Conservation (phyloP, 345 rosid species). For the Dipteronia sinensis region DNA sequence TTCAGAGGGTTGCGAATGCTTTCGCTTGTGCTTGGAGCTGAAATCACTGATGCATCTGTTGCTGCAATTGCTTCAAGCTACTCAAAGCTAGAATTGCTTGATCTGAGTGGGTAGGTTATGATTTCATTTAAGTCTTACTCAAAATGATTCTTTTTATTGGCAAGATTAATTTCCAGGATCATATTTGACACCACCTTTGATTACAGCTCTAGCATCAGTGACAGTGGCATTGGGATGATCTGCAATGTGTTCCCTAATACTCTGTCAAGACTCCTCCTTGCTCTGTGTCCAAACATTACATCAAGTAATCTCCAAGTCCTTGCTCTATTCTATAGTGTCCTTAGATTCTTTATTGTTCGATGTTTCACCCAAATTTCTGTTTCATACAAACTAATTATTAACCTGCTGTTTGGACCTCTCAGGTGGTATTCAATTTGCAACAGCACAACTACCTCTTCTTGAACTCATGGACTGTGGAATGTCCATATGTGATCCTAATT, state of each 20-base stretch:
- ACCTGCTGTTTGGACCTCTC: constrained; percentile 16
- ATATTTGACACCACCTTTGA: constrained; percentile 19
- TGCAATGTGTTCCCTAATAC: constrained; percentile 88
- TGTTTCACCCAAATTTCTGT: background rate
- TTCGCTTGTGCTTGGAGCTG: constrained; percentile 90
- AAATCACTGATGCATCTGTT: constrained; percentile 90
- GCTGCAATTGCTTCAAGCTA: constrained; percentile 85
- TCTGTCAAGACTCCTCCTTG: constrained; percentile 79
- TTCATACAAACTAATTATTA: background rate
- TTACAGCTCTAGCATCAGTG: constrained; percentile 91
- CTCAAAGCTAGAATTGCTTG: constrained; percentile 82
- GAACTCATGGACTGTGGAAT: constrained; percentile 99
- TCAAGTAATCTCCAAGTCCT: constrained; percentile 67
- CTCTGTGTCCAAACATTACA: constrained; percentile 95
- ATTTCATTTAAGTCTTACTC: constrained; percentile 13
- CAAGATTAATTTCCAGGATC: constrained; percentile 4
- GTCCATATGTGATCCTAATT: constrained; percentile 75
- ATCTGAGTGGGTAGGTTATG: constrained; percentile 90
- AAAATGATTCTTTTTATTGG: background rate
- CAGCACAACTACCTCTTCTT: constrained; percentile 91
- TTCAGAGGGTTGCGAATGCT: constrained; percentile 87
- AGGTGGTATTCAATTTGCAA: constrained; percentile 99
- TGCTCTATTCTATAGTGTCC: background rate
- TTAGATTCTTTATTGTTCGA: background rate
- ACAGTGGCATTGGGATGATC: constrained; percentile 96